A percentile compares a stretch with the other conserved stretches of the same genome.
phyloP scores from a whole-genome alignment of 140 eudicot genomes.

The Bidens hawaiensis region DNA sequence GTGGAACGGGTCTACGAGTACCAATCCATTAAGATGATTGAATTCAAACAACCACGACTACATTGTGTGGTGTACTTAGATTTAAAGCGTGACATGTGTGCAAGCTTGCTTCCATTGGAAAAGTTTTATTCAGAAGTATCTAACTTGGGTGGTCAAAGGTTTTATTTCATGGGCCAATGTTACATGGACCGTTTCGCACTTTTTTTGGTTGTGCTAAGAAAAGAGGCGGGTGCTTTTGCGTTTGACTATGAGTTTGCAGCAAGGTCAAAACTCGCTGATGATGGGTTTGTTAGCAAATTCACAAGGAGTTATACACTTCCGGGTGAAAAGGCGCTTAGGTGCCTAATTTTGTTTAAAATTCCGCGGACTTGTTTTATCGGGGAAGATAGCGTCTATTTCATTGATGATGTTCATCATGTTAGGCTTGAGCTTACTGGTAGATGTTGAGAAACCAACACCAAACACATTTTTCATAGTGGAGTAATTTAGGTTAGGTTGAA shows the following conservation, averaged over 20 bases:
- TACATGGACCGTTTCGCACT: slow-evolving; percentile 65
- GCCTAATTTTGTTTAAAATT: slow-evolving; percentile 42
- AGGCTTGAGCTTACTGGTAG: slow-evolving; percentile 57
- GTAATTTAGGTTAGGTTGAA: too few relatives aligned
- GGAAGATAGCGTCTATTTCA: slow-evolving; percentile 54
- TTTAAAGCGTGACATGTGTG: slow-evolving; percentile 55
- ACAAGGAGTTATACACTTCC: slow-evolving; percentile 46
- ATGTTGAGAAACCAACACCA: too few relatives aligned
- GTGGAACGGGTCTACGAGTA: slow-evolving; percentile 56
- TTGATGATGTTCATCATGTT: too few relatives aligned
- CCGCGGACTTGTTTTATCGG: slow-evolving; percentile 56
- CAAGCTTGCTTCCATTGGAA: slow-evolving; percentile 42
- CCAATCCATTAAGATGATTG: slow-evolving; percentile 46
- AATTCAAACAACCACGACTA: slow-evolving; percentile 51
- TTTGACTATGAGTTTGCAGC: slow-evolving; percentile 73
- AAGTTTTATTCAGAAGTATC: slow-evolving; percentile 58
- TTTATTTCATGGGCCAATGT: slow-evolving; percentile 57
- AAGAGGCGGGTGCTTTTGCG: slow-evolving; percentile 43
- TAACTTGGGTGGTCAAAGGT: slow-evolving; percentile 70
- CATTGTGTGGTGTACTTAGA: slow-evolving; percentile 63
- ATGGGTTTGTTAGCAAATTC: slow-evolving; percentile 43
- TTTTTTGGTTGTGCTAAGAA: slow-evolving; percentile 45
- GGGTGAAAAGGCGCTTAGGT: slow-evolving; percentile 62
- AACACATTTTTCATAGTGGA: too few relatives aligned
- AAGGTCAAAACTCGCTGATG: slow-evolving; percentile 38